These are phyloP conservation scores for Talaromyces pinophilus DNA, from an alignment of 2,329 filamentous ascomycete genomes.

Conservation along the genomic window DNA sequence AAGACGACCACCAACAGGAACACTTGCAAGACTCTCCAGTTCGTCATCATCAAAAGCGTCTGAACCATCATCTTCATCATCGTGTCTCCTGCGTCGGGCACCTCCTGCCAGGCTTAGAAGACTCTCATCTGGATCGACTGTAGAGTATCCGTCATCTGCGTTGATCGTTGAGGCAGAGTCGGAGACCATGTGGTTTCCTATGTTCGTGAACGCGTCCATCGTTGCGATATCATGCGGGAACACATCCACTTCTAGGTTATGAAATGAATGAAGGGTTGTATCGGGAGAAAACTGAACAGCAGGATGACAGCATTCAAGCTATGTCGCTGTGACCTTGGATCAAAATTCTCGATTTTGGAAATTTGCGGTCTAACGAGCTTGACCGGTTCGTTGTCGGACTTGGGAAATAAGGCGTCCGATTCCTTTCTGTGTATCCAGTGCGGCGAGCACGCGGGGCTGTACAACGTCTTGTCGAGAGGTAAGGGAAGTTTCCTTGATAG, in stretches of 20 bases:
- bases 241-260: conserved; percentile 5
- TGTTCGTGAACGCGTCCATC: conserved; percentile 77
- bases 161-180: conserved; percentile 86
- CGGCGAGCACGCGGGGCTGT: conserved; percentile 14
- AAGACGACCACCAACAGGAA: conserved; percentile 73
- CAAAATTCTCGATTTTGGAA: background rate
- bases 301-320: conserved; percentile 13
- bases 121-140: conserved; percentile 75
- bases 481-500: background rate
- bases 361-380: background rate
- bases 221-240: conserved; percentile 11
- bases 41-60: conserved; percentile 84
- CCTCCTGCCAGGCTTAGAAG: conserved; percentile 63
- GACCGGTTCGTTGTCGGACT: background rate
- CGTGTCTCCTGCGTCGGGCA: conserved; percentile 67
- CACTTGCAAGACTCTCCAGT: conserved; percentile 72
- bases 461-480: background rate
- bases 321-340: background rate
- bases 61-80: conserved; percentile 87
- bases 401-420: conserved; percentile 3
- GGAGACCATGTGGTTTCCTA: conserved; percentile 82
- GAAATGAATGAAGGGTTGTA: background rate
- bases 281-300: background rate
- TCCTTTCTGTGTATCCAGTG: background rate
- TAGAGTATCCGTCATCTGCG: conserved; percentile 75